phyloP scores from a whole-genome alignment of 106 monocot genomes.

The Allium sativum region DNA sequence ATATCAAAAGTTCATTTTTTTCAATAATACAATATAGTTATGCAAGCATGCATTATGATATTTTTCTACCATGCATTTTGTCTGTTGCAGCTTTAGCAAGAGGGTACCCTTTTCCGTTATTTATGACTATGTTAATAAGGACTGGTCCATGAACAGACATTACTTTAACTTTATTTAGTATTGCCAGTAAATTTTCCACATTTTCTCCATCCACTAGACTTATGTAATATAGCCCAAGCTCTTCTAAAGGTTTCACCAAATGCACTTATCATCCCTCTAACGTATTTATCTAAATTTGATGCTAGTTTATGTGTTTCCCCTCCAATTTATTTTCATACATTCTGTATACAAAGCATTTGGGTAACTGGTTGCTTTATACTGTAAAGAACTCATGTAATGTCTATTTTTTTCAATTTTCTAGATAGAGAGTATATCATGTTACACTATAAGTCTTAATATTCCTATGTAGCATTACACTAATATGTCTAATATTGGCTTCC shows the following conservation, averaged over 20 bases:
- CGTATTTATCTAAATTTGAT: slow-evolving; percentile 75
- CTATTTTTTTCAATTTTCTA: no score
- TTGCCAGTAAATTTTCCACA: slow-evolving; percentile 55
- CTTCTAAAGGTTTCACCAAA: slow-evolving; percentile 72
- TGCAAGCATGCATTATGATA: no score
- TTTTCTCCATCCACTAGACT: slow-evolving; percentile 69
- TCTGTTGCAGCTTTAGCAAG: no score
- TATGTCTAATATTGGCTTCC: no score
- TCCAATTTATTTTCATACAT: slow-evolving; percentile 59
- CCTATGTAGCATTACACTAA: slow-evolving; percentile 23
- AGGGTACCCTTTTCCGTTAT: slow-evolving; percentile 13
- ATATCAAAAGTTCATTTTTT: neutral
- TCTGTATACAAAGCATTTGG: slow-evolving; percentile 19
- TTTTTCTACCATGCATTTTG: no score
- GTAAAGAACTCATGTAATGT: neutral
- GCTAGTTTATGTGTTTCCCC: slow-evolving; percentile 57
- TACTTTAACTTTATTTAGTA: slow-evolving; percentile 46
- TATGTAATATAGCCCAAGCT: slow-evolving; percentile 84
- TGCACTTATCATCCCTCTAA: slow-evolving; percentile 68
- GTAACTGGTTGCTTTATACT: neutral
- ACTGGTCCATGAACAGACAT: slow-evolving; percentile 59
- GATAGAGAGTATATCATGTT: no score
- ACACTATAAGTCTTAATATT: no score
- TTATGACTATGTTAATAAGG: slow-evolving; percentile 54
- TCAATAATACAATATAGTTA: no score